These are phyloP conservation scores for Beauveria rudraprayagi DNA, from an alignment of 2,329 filamentous ascomycete genomes.

Conservation along the genomic window DNA sequence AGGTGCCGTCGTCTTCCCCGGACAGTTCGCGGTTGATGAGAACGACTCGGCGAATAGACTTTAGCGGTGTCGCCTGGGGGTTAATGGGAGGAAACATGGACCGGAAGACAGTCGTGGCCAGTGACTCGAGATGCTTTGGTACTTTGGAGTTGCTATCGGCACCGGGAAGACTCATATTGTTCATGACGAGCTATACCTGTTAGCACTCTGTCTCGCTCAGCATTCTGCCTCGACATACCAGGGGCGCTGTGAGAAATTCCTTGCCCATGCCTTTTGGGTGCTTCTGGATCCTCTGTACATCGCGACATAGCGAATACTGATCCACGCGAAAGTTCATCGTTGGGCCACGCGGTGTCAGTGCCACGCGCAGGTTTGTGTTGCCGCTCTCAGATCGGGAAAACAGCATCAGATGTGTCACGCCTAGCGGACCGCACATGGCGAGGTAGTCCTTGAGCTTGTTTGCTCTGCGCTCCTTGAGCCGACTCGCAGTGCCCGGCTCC, in stretches of 20 bases:
- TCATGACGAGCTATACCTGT: conserved; percentile 74
- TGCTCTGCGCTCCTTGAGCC: conserved; percentile 79
- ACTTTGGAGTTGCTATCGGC: conserved; percentile 57
- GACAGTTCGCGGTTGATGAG: conserved; percentile 74
- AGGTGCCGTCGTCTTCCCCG: conserved; percentile 55
- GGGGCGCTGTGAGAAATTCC: conserved; percentile 75
- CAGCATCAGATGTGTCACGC: conserved; percentile 84
- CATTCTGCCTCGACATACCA: conserved; percentile 42
- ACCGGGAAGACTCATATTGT: conserved; percentile 74
- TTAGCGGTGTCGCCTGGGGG: conserved; percentile 78
- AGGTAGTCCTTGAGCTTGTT: conserved; percentile 90
- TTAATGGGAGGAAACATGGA: conserved; percentile 94
- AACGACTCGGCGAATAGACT: conserved; percentile 86
- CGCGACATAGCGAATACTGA: conserved; percentile 88
- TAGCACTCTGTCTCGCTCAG: conserved; percentile 15
- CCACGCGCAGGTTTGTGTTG: conserved; percentile 86
- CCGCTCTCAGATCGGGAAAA: conserved; percentile 85
- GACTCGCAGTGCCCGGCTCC: conserved; percentile 87
- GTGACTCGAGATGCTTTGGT: conserved; percentile 88
- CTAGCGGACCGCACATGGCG: conserved; percentile 89
- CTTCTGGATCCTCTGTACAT: conserved; percentile 75
- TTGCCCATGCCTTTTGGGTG: conserved; percentile 76
- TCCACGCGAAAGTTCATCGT: conserved; percentile 93
- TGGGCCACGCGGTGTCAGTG: conserved; percentile 80
- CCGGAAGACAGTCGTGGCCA: conserved; percentile 91